These are phyloP conservation scores for Patellifolia procumbens DNA, from an alignment of 179 eudicot genomes.

Conservation along the genomic window DNA sequence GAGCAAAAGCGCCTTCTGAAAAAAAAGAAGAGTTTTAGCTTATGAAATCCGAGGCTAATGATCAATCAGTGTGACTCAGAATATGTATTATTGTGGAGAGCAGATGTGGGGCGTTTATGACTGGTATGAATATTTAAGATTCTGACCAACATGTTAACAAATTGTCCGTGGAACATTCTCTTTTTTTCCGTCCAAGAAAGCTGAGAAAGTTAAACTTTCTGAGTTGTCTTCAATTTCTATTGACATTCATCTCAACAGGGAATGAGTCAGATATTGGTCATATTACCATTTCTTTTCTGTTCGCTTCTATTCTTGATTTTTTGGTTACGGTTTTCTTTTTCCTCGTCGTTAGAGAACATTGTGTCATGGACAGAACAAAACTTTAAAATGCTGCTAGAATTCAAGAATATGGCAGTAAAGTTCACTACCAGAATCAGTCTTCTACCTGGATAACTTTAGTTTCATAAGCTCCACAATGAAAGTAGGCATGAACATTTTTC, in stretches of 20 bases:
- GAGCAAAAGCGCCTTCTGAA: not conserved
- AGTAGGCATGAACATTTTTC: not conserved
- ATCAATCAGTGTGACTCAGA: not conserved
- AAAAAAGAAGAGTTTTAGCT: not conserved
- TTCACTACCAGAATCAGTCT: not conserved
- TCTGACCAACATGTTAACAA: conserved; percentile 13
- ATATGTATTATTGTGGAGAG: not conserved
- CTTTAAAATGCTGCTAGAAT: not conserved
- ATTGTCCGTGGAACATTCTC: conserved; percentile 2
- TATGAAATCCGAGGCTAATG: not conserved
- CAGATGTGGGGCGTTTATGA: not conserved
- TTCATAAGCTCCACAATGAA: not conserved
- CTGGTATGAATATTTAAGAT: not conserved
- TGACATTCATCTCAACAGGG: not conserved
- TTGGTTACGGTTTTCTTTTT: not conserved
- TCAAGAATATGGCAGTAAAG: not conserved
- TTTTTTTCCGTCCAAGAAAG: not conserved
- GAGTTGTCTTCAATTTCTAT: conserved; percentile 5
- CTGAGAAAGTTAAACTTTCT: not conserved
- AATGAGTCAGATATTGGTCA: not conserved
- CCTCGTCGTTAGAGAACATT: not conserved
- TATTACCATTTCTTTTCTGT: not conserved
- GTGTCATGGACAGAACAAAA: not conserved
- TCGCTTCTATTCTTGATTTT: not conserved
- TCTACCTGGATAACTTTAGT: not conserved